Evolutionary conservation across 192 early-diverging fungal genomes (phyloP).

Genomic region (Coemansia sp.): DNA sequence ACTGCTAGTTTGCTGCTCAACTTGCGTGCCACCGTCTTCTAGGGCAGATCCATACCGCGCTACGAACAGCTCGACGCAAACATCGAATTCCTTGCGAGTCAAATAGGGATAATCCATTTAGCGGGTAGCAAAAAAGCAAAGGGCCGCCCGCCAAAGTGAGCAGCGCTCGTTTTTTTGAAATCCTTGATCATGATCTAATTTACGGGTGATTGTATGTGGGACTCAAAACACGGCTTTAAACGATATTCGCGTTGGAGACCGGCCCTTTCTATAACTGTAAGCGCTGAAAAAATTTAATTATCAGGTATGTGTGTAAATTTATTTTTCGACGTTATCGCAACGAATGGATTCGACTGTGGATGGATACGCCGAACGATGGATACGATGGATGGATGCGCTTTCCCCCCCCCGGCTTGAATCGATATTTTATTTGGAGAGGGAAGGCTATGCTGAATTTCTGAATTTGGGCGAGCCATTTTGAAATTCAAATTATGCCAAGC

Average conservation of each 20-base stretch:
- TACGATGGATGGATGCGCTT: background rate
- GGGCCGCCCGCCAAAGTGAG: too few relatives aligned
- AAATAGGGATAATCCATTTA: slow-evolving; percentile 18
- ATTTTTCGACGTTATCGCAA: background rate
- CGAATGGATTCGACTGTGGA: background rate
- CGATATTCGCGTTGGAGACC: background rate
- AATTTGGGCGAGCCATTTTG: background rate
- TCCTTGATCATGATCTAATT: background rate
- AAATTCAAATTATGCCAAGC: background rate
- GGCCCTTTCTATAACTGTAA: background rate
- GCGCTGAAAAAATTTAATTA: slow-evolving; percentile 5
- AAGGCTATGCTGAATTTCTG: background rate
- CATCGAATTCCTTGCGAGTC: slow-evolving; percentile 19
- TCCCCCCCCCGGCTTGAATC: background rate
- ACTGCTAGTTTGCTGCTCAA: background rate
- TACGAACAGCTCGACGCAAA: slow-evolving; percentile 16
- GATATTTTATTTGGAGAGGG: background rate
- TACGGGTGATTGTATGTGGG: background rate
- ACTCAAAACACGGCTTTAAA: background rate
- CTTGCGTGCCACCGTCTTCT: background rate
- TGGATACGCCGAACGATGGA: background rate
- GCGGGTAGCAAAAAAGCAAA: background rate
- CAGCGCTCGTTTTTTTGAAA: too few relatives aligned
- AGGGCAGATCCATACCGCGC: background rate
- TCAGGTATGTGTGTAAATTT: background rate